Conservation (phyloP, 2,329 filamentous ascomycete genomes). For the Exophiala lecanii-corni region DNA sequence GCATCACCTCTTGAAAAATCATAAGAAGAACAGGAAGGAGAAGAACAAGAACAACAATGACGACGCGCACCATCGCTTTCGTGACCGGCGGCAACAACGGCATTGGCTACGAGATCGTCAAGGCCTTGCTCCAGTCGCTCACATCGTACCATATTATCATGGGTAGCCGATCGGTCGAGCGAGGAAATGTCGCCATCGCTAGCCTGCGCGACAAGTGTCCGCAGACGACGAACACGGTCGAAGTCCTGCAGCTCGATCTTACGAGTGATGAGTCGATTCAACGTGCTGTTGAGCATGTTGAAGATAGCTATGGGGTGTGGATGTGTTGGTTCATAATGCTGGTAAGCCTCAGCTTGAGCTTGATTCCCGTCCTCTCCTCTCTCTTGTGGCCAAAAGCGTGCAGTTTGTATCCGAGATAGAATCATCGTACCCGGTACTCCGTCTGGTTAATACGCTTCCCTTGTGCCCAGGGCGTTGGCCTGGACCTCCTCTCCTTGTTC, state of each 20-base stretch:
- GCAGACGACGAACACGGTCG: conserved; percentile 34
- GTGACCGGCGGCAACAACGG: conserved; percentile 61
- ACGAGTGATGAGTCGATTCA: conserved; percentile 50
- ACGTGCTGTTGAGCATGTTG: conserved; percentile 41
- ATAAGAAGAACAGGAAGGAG: no score
- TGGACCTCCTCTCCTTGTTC: no score
- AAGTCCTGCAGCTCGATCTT: conserved; percentile 50
- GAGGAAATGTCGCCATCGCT: conserved; percentile 47
- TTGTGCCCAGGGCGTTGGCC: no score
- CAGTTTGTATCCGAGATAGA: no score
- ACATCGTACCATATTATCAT: conserved; percentile 53
- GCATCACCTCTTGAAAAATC: no score
- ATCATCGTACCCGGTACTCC: no score
- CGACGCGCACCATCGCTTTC: conserved; percentile 40
- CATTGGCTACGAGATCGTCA: conserved; percentile 56
- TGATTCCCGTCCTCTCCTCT: no score
- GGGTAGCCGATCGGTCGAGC: conserved; percentile 49
- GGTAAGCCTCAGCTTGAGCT: no score
- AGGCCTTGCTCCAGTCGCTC: conserved; percentile 47
- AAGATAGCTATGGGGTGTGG: conserved; percentile 13
- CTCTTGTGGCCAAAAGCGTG: no score
- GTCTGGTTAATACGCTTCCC: no score
- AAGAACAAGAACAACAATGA: conserved; percentile 9
- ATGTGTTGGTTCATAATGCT: conserved; percentile 24
- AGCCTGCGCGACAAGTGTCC: conserved; percentile 40